Evolutionary conservation across 140 eudicot species (phyloP), one percentile per base, ranked within the genome.

Genomic region (Ambrosia hybrid): DNA sequence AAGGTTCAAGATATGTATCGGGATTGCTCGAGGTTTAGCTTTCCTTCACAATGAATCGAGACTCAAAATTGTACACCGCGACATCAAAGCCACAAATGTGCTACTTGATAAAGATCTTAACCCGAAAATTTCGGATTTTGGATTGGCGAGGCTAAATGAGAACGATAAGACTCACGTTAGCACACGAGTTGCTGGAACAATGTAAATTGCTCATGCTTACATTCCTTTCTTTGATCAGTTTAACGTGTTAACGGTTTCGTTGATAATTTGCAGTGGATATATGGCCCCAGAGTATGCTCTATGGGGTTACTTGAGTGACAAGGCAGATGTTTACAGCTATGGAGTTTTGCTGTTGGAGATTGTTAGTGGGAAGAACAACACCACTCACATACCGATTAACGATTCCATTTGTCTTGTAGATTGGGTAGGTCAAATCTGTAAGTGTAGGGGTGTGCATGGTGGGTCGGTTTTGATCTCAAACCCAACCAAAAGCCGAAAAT

Each of bases 231-330:
- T 1, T 57, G 3, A 5, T 48, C 5, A 3, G 3, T 4, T 12
- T 3, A 9, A 14, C 30, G 13, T 36, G 15, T 12, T 45, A 46
- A 71, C 39, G 3, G n/a, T 5, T 58, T 21, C 2, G 15, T 38
- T 49, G 14, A 48, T 65, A 49, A 72, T 63, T 1, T 80, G 81
- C 80, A 91, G 97, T 4, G 97, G 97, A 76, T 91, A 91, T 51
- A 91, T 91, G 97, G 97, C 97, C 72, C 97, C 97, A 0, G 95
- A 90, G 80, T 90, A 90, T 17, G 96, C 96, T 3, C 75, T 91
- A 0, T 91, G 92, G 97, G 97, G 95, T 70, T 80, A 91, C 76
- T 73, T 91, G 73, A 91, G 92, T 10, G 85, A 91, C 77, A 91
- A 91, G 84, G 97, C 88, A 11, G 97, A 91, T 65, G 97, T 88